These are phyloP conservation scores for Chlorencoelia australis DNA, from an alignment of 2,329 filamentous ascomycete species.

Conservation along the genomic window DNA sequence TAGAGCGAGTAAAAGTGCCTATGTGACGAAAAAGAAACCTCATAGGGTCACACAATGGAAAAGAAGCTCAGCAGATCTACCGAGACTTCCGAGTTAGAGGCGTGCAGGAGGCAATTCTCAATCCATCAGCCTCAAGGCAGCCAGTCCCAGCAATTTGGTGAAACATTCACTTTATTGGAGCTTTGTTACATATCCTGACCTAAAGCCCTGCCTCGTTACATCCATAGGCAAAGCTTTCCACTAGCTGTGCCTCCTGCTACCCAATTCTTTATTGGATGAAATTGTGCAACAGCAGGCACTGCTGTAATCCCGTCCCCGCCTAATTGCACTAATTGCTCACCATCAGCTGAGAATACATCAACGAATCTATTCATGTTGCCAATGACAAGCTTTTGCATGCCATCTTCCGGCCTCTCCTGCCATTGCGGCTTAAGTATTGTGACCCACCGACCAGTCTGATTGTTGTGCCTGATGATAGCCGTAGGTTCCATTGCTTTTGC, in stretches of 20 bases:
- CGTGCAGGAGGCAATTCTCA: too few relatives aligned
- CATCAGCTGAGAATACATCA: constrained; percentile 74
- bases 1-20: too few relatives aligned
- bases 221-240: constrained; percentile 88
- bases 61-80: too few relatives aligned
- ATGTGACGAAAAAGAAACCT: too few relatives aligned
- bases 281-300: constrained; percentile 84
- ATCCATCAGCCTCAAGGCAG: too few relatives aligned
- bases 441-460: constrained; percentile 91
- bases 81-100: too few relatives aligned
- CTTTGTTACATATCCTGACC: too few relatives aligned
- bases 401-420: constrained; percentile 70
- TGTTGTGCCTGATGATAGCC: constrained; percentile 71
- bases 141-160: too few relatives aligned
- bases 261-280: constrained; percentile 84
- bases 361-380: constrained; percentile 98
- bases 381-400: constrained; percentile 79
- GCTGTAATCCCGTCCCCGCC: constrained; percentile 87
- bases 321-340: constrained; percentile 79
- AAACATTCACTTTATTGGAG: too few relatives aligned
- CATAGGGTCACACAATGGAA: too few relatives aligned
- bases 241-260: constrained; percentile 85
- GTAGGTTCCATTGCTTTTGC: constrained; percentile 58
- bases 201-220: too few relatives aligned
- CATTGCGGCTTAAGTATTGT: constrained; percentile 77